These are phyloP conservation scores for Raffaelea deltoideospora DNA, from an alignment of 2,329 filamentous ascomycete species.

Conservation along the genomic window DNA sequence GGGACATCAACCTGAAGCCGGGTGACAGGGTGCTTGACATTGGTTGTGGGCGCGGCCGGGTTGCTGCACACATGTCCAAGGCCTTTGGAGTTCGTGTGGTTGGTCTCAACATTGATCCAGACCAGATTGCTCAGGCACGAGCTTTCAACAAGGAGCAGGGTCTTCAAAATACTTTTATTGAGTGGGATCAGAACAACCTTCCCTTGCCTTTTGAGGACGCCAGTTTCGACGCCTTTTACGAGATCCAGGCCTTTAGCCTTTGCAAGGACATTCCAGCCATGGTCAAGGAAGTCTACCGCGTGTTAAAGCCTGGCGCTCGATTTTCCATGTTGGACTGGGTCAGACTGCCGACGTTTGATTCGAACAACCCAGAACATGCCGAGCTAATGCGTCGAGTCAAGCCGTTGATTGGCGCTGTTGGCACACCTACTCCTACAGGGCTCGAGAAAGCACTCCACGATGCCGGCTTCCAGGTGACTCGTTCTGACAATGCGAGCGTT, in stretches of 20 bases:
- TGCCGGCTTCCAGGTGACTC: constrained; percentile 30
- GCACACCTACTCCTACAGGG: constrained; percentile 32
- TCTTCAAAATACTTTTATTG: constrained; percentile 30
- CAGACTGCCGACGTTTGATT: constrained; percentile 32
- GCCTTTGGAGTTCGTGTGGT: constrained; percentile 30
- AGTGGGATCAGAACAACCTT: constrained; percentile 34
- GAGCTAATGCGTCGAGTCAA: constrained; percentile 39
- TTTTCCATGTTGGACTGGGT: constrained; percentile 38
- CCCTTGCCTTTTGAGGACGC: constrained; percentile 33
- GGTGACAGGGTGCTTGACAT: constrained; percentile 34
- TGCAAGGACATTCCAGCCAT: constrained; percentile 31
- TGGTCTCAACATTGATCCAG: constrained; percentile 38
- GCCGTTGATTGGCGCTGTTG: constrained; percentile 38
- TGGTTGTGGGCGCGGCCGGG: constrained; percentile 35
- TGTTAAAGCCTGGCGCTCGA: constrained; percentile 33
- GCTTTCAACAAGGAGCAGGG: constrained; percentile 27
- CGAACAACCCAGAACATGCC: constrained; percentile 27
- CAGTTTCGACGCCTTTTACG: constrained; percentile 37
- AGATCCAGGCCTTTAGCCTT: constrained; percentile 41
- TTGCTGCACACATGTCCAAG: constrained; percentile 37
- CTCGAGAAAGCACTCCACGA: constrained; percentile 28
- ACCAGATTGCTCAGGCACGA: constrained; percentile 31
- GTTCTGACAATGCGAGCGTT: constrained; percentile 35
- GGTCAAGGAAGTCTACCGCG: constrained; percentile 31
- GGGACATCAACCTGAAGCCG: constrained; percentile 26